phyloP scores from a whole-genome alignment of 2,329 filamentous ascomycete species.

The Hypomyces rosellus region DNA sequence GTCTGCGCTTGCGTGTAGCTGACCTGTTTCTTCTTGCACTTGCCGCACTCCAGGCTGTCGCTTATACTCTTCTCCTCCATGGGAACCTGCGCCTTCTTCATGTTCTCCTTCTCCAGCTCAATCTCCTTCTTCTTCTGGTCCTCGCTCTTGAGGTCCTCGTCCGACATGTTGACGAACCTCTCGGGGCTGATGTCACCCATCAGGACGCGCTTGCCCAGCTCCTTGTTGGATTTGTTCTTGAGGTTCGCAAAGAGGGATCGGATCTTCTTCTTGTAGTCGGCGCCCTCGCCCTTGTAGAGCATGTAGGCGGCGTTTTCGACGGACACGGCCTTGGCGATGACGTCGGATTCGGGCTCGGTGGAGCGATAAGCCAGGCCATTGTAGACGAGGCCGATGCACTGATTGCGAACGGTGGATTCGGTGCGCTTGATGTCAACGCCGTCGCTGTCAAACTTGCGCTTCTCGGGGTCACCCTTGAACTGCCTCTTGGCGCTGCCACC shows the following conservation, averaged over 20 bases:
- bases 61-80: constrained; percentile 87
- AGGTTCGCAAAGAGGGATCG: constrained; percentile 91
- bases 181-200: constrained; percentile 64
- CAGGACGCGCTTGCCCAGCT: constrained; percentile 70
- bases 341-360: constrained; percentile 60
- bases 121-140: constrained; percentile 71
- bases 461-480: constrained; percentile 64
- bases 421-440: constrained; percentile 73
- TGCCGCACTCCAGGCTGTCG: constrained; percentile 79
- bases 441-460: constrained; percentile 77
- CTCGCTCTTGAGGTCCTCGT: constrained; percentile 84
- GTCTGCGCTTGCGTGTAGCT: constrained; percentile 97
- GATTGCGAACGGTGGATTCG: constrained; percentile 66
- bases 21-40: constrained; percentile 90
- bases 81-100: constrained; percentile 94
- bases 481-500: constrained; percentile 35
- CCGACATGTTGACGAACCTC: constrained; percentile 77
- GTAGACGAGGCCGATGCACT: constrained; percentile 86
- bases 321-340: constrained; percentile 71
- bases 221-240: constrained; percentile 82
- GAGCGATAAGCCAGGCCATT: constrained; percentile 74
- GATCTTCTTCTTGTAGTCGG: constrained; percentile 80
- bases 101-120: constrained; percentile 81
- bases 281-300: constrained; percentile 61
- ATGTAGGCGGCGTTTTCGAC: constrained; percentile 74